Evolutionary conservation across 2,329 filamentous ascomycete species (phyloP).

Genomic region (Aspergillus floridensis): DNA sequence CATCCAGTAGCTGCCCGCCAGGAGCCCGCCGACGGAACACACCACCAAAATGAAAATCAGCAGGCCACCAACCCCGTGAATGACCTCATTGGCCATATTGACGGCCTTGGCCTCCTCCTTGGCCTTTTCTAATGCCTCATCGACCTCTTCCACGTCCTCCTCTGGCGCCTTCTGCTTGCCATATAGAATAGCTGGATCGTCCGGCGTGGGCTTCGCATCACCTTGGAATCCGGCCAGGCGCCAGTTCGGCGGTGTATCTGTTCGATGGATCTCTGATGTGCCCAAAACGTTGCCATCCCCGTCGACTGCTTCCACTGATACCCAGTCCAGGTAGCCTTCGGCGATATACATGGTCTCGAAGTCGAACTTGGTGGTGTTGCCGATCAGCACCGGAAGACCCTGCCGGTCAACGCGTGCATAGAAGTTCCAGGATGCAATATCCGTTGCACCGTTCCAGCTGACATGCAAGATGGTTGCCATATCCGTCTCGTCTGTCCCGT

Average conservation of each 20-base stretch:
- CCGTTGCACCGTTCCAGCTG: slow-evolving; percentile 52
- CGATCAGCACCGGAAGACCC: slow-evolving; percentile 26
- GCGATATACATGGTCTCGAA: slow-evolving; percentile 39
- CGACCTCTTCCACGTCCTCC: slow-evolving; percentile 10
- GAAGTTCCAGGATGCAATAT: slow-evolving; percentile 42
- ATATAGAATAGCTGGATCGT: slow-evolving; percentile 27
- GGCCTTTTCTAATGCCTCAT: slow-evolving; percentile 6
- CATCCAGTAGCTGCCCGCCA: slow-evolving; percentile 21
- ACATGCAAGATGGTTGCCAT: slow-evolving; percentile 31
- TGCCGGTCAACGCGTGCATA: slow-evolving; percentile 24
- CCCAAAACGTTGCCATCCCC: slow-evolving; percentile 25
- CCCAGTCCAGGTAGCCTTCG: slow-evolving; percentile 31
- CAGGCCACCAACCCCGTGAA: slow-evolving; percentile 29
- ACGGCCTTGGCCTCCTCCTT: slow-evolving; percentile 29
- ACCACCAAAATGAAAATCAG: slow-evolving; percentile 29
- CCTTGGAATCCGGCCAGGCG: slow-evolving; percentile 30
- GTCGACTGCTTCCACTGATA: slow-evolving; percentile 32
- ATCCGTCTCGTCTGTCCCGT: slow-evolving; percentile 24
- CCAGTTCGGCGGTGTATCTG: slow-evolving; percentile 29
- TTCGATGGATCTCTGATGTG: slow-evolving; percentile 27
- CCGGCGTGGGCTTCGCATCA: slow-evolving; percentile 21
- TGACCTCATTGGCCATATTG: slow-evolving; percentile 31
- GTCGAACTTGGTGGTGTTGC: slow-evolving; percentile 29
- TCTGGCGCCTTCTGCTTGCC: slow-evolving; percentile 17
- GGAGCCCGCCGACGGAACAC: slow-evolving; percentile 24